Percentiles rank a stretch among this genome's conserved stretches.
These are phyloP conservation scores for Hawksworthiomyces lignivorus DNA, from an alignment of 2,329 filamentous ascomycete species.

Conservation along the genomic window DNA sequence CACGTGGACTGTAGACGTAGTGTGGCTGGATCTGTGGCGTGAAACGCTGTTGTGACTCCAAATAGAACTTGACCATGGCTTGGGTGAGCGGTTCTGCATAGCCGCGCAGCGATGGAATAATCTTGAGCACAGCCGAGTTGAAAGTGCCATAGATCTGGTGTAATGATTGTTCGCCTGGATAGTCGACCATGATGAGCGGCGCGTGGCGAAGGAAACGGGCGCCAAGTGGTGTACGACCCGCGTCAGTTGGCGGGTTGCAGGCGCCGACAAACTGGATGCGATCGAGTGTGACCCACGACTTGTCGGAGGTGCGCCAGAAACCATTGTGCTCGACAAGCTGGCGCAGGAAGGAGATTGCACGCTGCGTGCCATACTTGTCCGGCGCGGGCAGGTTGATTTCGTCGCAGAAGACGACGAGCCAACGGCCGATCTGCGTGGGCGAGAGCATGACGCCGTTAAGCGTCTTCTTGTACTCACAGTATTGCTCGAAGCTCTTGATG, in stretches of 20 bases:
- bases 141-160: constrained; percentile 98
- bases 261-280: constrained; percentile 98
- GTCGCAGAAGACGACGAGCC: constrained; percentile 98
- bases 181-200: constrained; percentile 99
- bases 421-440: constrained; percentile 91
- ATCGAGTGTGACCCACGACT: constrained; percentile 95
- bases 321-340: constrained; percentile 98
- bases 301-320: constrained; percentile 97
- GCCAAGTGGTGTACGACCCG: constrained; percentile 89
- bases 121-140: constrained; percentile 92
- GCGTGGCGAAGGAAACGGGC: constrained; percentile 91
- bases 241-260: constrained; percentile 96
- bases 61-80: constrained; percentile 94
- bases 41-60: constrained; percentile 89
- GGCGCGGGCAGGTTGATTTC: constrained; percentile 98
- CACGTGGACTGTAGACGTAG: constrained; percentile 98
- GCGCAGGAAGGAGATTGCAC: constrained; percentile 92
- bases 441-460: constrained; percentile 92
- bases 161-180: constrained; percentile 89
- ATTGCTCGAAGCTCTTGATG: constrained; percentile 98
- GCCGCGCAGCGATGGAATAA: constrained; percentile 87
- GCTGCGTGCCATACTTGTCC: constrained; percentile 94
- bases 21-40: constrained; percentile 96
- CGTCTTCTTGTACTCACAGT: constrained; percentile 99
- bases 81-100: constrained; percentile 91